Conservation (phyloP, 352 stramenopile species). For the Pythium insidiosum region DNA sequence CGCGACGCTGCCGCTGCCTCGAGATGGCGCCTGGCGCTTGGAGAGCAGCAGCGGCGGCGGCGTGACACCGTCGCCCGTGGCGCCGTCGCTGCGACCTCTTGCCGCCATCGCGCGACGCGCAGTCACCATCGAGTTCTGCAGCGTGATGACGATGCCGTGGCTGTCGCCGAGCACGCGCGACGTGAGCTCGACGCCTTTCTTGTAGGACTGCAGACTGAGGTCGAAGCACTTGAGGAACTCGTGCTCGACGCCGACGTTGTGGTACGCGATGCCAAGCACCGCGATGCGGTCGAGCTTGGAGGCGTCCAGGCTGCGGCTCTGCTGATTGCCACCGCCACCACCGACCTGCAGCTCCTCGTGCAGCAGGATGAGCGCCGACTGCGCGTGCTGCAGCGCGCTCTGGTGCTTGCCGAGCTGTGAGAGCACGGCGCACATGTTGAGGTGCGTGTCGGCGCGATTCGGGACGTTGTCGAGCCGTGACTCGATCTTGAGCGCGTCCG, state of each 20-base stretch:
- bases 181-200: constrained; percentile 88
- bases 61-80: constrained; percentile 50
- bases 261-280: constrained; percentile 92
- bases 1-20: constrained; percentile 38
- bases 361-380: constrained; percentile 88
- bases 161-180: constrained; percentile 77
- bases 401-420: constrained; percentile 89
- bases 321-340: constrained; percentile 1
- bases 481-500: constrained; percentile 91
- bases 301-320: constrained; percentile 11
- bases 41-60: too few species aligned
- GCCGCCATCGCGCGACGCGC: constrained; percentile 56
- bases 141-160: constrained; percentile 88
- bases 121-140: constrained; percentile 86
- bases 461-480: constrained; percentile 70
- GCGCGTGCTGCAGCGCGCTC: constrained; percentile 86
- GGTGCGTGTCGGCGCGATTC: constrained; percentile 90
- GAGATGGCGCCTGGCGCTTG: constrained; percentile 32
- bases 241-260: constrained; percentile 94
- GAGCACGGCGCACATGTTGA: constrained; percentile 93
- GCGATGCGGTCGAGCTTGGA: constrained; percentile 85
- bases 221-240: constrained; percentile 93
- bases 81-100: constrained; percentile 32
- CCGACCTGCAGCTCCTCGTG: constrained; percentile 87
- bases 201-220: constrained; percentile 86